Base-by-base conservation (phyloP, 371 early-diverging fungal genomes). In the Circinella umbellata region DNA sequence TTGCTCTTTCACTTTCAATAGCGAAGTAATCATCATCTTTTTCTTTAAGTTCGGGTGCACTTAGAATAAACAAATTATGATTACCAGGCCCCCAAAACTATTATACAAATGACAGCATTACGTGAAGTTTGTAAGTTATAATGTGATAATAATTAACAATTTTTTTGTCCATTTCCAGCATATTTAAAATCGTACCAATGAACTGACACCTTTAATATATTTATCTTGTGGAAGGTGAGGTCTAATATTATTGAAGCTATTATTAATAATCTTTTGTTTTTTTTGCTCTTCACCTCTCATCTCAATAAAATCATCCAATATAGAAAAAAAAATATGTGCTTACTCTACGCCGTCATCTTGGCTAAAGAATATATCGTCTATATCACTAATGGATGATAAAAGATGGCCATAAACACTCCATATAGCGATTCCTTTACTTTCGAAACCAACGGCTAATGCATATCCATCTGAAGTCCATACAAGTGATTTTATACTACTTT, bases 41-140 rank as follows among this genome's bases (percentile, higher is more conserved):
- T 15, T 49, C 34, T 13, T 34, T 39, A 34, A 38, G 11, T 42
- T 51, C 47, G 17, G 54, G 62, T 53, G 48, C 49, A 49, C 48
- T 80, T 27, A 88, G 69, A 4, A 92, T 73, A 73, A 89, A 90
- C 17, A 94, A 77, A 60, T 92, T 90, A 74, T 87, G 84, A 62
- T 86, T 88, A 39, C 92, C 92, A 9, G 89, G 80, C 2, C 90
- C 91, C 95, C 95, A 94, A 76, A 92, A 93, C 93, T 92, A 73
- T 11, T 15, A 51, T 13, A 9, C 11, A 42, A 42, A 42, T 9
- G 53, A 3, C 11, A 59, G 34, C 8, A 17, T 34, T n/a, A 20
- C 27, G 2, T 27, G 27, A 57, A n/a, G 14, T 10, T 27, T 57
- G 27, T 57, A 7, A 57, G 57, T 34, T 42, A 42, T 42, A 42